Base-by-base conservation (phyloP, 441 rosid species). In the Erodium chrysanthum region DNA sequence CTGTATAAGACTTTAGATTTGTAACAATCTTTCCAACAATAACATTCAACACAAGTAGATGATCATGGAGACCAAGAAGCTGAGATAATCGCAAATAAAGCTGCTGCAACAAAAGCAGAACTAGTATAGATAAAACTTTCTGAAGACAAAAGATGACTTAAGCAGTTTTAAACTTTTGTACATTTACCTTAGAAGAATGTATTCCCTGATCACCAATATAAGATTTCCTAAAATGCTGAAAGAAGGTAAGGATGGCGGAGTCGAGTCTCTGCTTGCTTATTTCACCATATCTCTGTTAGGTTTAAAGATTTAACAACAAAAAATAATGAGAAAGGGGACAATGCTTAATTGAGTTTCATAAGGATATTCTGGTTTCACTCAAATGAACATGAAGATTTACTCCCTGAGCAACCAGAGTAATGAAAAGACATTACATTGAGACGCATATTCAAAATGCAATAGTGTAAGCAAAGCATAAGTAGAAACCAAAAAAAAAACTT, bases 201-300 rank as follows among this genome's bases (percentile, higher is more conserved):
- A 91, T 91, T 6, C 97, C 99, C 83, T 92, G 98, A 80, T 96
- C 99, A 71, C 99, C 98, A n/a, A 96, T 89, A 75, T 96, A 96
- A 74, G 99, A 96, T 86, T 91, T 91, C 46, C 94, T 84, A 66
- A 96, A 92, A 84, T 96, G 88, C 82, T 96, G 97, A 76, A 92
- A 96, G 90, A 96, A 96, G 35, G 86, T 81, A 20, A 96, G 98
- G 80, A 96, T 86, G 68, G 97, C 98, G 67, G 97, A 91, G 73
- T 96, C 99, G 77, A 96, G 98, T 84, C 99, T 83, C 81, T 96
- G 96, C 81, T 87, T 96, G 77, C 97, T 89, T 69, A 88, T 74
- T 81, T 92, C 88, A 68, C 89, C 84, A 70, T 96, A 96, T 75
- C 99, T 82, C 98, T 96, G 92, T 69, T 68, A 73, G 54, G 81